Percentiles rank a stretch among this genome's conserved stretches.
Conservation (phyloP, 2,329 filamentous ascomycete genomes). For the Cladosporium sp. region DNA sequence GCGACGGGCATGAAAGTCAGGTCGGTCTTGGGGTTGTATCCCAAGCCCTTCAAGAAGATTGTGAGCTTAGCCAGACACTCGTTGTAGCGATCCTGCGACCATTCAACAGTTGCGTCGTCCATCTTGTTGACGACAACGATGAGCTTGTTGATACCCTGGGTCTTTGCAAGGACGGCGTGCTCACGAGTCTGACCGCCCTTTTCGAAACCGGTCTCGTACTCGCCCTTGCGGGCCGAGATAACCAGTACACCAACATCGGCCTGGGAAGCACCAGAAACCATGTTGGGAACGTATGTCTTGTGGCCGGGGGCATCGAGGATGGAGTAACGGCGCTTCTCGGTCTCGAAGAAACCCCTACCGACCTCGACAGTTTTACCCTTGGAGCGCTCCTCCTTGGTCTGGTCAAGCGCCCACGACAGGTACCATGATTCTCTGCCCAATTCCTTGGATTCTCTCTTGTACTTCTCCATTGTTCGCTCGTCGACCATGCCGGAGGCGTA, state of each 20-base stretch:
- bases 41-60: slow-evolving; percentile 82
- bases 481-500: slow-evolving; percentile 99
- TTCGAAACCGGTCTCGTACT: slow-evolving; percentile 98
- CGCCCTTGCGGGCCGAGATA: slow-evolving; percentile 92
- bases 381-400: slow-evolving; percentile 91
- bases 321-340: slow-evolving; percentile 90
- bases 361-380: slow-evolving; percentile 99
- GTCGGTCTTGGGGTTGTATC: slow-evolving; percentile 91
- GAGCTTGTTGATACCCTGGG: slow-evolving; percentile 95
- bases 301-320: slow-evolving; percentile 95
- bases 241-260: slow-evolving; percentile 92
- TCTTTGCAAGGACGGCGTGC: slow-evolving; percentile 96
- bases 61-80: slow-evolving; percentile 88
- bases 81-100: slow-evolving; percentile 86
- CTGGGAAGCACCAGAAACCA: slow-evolving; percentile 75
- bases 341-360: slow-evolving; percentile 92
- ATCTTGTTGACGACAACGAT: slow-evolving; percentile 98
- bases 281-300: slow-evolving; percentile 96
- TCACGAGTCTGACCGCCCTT: slow-evolving; percentile 94
- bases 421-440: slow-evolving; percentile 97
- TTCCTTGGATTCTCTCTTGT: slow-evolving; percentile 94
- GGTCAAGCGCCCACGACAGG: slow-evolving; percentile 93
- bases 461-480: slow-evolving; percentile 95
- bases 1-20: slow-evolving; percentile 95
- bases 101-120: slow-evolving; percentile 94